A percentile compares a stretch with the other conserved stretches of the same genome.
phyloP scores from a whole-genome alignment of 148 eudicot species.

The Arctostaphylos glauca region DNA sequence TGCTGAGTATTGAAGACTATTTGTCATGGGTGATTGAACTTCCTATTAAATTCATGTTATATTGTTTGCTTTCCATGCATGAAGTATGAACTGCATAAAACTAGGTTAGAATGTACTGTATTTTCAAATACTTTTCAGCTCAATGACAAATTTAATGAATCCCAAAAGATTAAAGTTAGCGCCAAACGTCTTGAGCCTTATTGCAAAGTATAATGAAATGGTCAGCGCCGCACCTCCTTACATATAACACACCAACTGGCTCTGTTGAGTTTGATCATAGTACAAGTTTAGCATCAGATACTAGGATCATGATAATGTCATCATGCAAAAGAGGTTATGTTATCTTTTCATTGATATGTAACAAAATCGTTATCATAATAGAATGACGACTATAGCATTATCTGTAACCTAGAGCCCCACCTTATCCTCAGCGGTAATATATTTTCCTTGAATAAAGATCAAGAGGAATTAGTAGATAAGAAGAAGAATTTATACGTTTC shows the following conservation, averaged over 20 bases:
- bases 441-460: not conserved
- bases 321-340: not conserved
- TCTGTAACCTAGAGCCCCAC: not conserved
- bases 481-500: not conserved
- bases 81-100: not conserved
- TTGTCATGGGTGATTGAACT: not conserved
- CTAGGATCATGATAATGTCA: not conserved
- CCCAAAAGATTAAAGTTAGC: not conserved
- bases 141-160: not conserved
- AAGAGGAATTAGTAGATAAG: not conserved
- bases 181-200: not conserved
- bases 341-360: too few species aligned
- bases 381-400: not conserved
- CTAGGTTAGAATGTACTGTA: not conserved
- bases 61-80: not conserved
- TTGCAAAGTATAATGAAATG: not conserved
- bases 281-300: not conserved
- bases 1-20: not conserved
- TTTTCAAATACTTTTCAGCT: not conserved
- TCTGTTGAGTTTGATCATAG: not conserved
- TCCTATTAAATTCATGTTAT: not conserved
- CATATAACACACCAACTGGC: not conserved
- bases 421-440: not conserved
- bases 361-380: not conserved
- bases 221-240: not conserved